Percentiles rank a stretch among this genome's conserved stretches.
These are phyloP conservation scores for Candida andamanensis DNA, from an alignment of 805 yeast species.

Conservation along the genomic window DNA sequence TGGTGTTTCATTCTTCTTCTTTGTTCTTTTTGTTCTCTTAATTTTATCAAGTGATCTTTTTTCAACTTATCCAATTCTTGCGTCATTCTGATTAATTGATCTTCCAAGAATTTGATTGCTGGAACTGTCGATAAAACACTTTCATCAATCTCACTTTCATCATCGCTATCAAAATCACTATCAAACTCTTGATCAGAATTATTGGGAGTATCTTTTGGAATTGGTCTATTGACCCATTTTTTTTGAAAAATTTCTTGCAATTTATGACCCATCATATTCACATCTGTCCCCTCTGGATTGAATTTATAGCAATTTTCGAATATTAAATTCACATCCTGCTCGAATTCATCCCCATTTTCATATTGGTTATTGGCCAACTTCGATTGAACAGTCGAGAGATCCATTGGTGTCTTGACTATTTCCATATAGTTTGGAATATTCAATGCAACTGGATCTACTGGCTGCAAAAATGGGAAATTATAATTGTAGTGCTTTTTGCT, in stretches of 20 bases:
- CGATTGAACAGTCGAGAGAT: conserved; percentile 74
- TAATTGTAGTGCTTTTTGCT: conserved; percentile 80
- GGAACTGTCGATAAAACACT: conserved; percentile 66
- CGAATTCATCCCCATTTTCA: conserved; percentile 84
- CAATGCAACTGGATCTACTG: conserved; percentile 93
- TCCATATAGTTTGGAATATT: conserved; percentile 89
- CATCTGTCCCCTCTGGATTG: conserved; percentile 97
- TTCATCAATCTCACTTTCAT: conserved; percentile 54
- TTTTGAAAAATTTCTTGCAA: conserved; percentile 81
- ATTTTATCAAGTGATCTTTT: conserved; percentile 64
- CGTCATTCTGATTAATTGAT: conserved; percentile 80
- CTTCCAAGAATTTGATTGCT: conserved; percentile 84
- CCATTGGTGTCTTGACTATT: conserved; percentile 90
- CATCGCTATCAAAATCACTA: conserved; percentile 37
- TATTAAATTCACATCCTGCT: conserved; percentile 72
- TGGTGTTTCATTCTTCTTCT: conserved; percentile 41
- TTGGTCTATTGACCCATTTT: conserved; percentile 72
- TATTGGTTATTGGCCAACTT: conserved; percentile 84
- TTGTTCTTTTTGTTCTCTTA: conserved; percentile 58
- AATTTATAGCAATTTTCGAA: conserved; percentile 86
- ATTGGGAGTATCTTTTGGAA: conserved; percentile 62
- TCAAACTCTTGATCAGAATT: conserved; percentile 36
- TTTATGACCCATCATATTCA: conserved; percentile 90
- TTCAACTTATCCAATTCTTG: conserved; percentile 79
- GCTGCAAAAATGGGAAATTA: conserved; percentile 85